phyloP scores from a whole-genome alignment of 257 asterid genomes.

The Knoxia roxburghii region DNA sequence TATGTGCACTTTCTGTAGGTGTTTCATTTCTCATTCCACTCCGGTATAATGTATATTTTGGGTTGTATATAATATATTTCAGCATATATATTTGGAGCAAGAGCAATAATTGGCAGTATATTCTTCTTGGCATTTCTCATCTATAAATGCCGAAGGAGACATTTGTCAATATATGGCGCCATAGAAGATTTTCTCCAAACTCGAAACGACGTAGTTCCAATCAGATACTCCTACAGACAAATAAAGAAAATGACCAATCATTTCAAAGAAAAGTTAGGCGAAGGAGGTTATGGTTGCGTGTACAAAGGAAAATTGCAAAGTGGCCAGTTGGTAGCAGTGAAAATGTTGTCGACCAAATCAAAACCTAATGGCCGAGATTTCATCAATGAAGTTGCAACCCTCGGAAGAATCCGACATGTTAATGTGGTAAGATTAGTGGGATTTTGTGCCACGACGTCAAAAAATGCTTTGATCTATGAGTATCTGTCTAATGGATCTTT shows the following conservation, averaged over 20 bases:
- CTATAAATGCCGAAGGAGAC: not conserved
- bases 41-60: no score
- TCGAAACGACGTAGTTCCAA: not conserved
- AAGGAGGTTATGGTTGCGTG: conserved; percentile 1
- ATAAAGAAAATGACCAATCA: not conserved
- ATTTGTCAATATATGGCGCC: not conserved
- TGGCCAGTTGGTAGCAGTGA: not conserved
- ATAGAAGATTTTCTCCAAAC: not conserved
- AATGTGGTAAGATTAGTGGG: no score
- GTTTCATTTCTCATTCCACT: no score
- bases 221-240: not conserved
- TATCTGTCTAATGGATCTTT: not conserved
- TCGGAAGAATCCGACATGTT: not conserved
- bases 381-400: not conserved
- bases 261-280: not conserved
- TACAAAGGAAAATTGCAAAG: not conserved
- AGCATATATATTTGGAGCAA: not conserved
- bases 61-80: not conserved
- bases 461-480: not conserved
- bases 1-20: no score
- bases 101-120: not conserved
- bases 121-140: not conserved
- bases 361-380: not conserved
- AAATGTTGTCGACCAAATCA: not conserved
- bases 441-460: not conserved